Percentiles rank a stretch among this genome's conserved stretches.
These are phyloP conservation scores for Mallotus repandus DNA, from an alignment of 441 rosid species.

Conservation along the genomic window DNA sequence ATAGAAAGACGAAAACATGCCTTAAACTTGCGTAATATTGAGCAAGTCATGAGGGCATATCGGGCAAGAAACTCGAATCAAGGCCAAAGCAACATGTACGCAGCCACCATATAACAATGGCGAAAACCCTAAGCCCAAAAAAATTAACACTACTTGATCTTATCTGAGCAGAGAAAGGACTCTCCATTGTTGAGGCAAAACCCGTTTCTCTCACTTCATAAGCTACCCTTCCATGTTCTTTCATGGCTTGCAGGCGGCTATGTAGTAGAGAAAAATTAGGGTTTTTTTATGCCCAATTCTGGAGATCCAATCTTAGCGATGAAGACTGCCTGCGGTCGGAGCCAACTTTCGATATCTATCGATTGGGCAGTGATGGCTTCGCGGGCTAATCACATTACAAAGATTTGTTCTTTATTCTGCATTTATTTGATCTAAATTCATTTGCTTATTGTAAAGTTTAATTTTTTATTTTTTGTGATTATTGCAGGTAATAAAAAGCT, in stretches of 20 bases:
- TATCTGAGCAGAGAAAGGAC: slow-evolving; percentile 54
- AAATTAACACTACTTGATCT: slow-evolving; percentile 49
- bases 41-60: neutral
- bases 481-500: neutral
- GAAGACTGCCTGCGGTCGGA: slow-evolving; percentile 74
- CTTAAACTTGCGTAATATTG: neutral
- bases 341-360: slow-evolving; percentile 24
- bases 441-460: neutral
- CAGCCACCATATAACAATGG: slow-evolving; percentile 10
- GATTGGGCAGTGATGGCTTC: slow-evolving; percentile 46
- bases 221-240: slow-evolving; percentile 33
- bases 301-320: slow-evolving; percentile 37
- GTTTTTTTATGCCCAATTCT: slow-evolving; percentile 22
- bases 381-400: slow-evolving; percentile 40
- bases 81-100: neutral
- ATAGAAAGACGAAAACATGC: neutral
- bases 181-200: neutral
- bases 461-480: neutral
- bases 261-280: neutral
- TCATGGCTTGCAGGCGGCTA: slow-evolving; percentile 40
- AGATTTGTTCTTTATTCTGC: neutral
- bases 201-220: neutral
- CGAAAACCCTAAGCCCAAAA: slow-evolving; percentile 1
- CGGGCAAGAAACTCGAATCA: neutral
- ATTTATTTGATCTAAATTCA: neutral